phyloP scores from a whole-genome alignment of 805 yeast genomes.

The Kodamaea laetipori region DNA sequence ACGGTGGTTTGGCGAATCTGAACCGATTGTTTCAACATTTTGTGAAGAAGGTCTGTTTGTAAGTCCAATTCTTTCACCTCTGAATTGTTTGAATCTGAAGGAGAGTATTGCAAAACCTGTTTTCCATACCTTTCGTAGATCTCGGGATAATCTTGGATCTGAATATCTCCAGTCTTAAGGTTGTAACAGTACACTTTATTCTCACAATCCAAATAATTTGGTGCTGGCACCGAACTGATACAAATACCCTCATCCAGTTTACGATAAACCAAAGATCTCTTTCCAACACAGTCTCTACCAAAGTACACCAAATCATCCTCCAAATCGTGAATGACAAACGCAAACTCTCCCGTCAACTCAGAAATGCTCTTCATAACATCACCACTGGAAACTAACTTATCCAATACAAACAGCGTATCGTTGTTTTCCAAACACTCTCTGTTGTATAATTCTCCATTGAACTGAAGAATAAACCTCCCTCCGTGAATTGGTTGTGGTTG shows the following conservation, averaged over 20 bases:
- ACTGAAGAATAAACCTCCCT: constrained; percentile 53
- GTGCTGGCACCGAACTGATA: constrained; percentile 39
- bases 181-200: constrained; percentile 46
- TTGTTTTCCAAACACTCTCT: constrained; percentile 51
- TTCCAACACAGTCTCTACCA: constrained; percentile 84
- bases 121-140: background rate
- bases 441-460: constrained; percentile 90
- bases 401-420: constrained; percentile 62
- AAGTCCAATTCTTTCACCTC: background rate
- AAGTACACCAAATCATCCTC: constrained; percentile 52
- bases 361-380: constrained; percentile 47
- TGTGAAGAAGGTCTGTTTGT: background rate
- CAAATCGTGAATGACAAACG: constrained; percentile 58
- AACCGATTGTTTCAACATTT: constrained; percentile 35
- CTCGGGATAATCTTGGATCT: constrained; percentile 8
- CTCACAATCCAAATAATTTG: constrained; percentile 52
- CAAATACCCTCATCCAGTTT: constrained; percentile 34
- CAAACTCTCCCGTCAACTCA: constrained; percentile 78
- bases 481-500: constrained; percentile 66
- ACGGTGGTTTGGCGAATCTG: constrained; percentile 58
- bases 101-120: background rate
- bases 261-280: constrained; percentile 66
- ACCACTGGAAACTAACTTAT: constrained; percentile 29
- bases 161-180: background rate
- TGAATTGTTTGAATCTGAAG: background rate